Percentiles rank a stretch among this genome's conserved stretches.
phyloP scores from a whole-genome alignment of 768 basidiomycete species.

The Porphyrellus cyaneotinctus region DNA sequence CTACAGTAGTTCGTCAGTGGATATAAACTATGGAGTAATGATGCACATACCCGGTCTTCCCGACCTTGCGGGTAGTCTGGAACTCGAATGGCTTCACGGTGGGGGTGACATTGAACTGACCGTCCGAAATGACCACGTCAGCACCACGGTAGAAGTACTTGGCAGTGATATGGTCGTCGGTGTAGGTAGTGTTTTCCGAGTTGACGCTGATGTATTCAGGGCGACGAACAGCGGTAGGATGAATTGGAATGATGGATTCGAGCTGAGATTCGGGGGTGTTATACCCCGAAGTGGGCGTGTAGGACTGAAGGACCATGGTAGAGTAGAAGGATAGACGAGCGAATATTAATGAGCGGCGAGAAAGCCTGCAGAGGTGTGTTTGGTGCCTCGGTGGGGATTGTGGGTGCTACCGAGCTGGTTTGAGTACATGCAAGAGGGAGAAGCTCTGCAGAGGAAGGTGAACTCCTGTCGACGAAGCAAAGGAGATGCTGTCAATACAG shows the following conservation, averaged over 20 bases:
- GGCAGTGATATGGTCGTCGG: constrained; percentile 77
- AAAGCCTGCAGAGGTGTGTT: constrained; percentile 74
- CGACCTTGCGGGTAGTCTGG: constrained; percentile 80
- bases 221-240: constrained; percentile 83
- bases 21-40: constrained; percentile 4
- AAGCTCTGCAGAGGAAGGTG: constrained; percentile 25
- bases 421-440: constrained; percentile 83
- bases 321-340: constrained; percentile 27
- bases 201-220: constrained; percentile 73
- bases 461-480: background rate
- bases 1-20: constrained; percentile 36
- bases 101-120: constrained; percentile 75
- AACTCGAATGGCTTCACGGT: constrained; percentile 83
- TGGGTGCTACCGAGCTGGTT: constrained; percentile 89
- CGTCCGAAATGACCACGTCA: constrained; percentile 62
- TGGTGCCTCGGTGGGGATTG: constrained; percentile 83
- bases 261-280: constrained; percentile 70
- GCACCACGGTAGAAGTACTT: constrained; percentile 81
- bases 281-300: constrained; percentile 54
- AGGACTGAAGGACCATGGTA: constrained; percentile 49
- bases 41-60: constrained; percentile 82
- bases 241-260: constrained; percentile 65
- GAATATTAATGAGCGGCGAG: constrained; percentile 44
- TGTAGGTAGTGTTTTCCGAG: constrained; percentile 76
- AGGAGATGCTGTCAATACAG: background rate